Evolutionary conservation across 2,329 filamentous ascomycete species (phyloP).

Genomic region (Samsoniella hepiali): DNA sequence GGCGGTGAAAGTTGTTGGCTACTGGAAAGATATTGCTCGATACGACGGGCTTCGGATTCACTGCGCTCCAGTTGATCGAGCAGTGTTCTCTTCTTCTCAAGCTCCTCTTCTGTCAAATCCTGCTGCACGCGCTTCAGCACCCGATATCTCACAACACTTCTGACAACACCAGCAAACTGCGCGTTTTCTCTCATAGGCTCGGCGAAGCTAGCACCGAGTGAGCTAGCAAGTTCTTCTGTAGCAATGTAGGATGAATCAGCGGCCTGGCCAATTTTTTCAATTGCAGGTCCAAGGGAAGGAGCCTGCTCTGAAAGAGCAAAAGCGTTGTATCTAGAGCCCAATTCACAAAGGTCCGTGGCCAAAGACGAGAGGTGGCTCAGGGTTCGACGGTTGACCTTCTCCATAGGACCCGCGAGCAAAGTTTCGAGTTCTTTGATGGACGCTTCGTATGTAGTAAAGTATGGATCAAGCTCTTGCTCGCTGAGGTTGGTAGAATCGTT

Average conservation of each 20-base stretch:
- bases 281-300: conserved; percentile 81
- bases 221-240: conserved; percentile 83
- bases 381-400: conserved; percentile 90
- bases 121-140: conserved; percentile 94
- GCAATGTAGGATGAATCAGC: conserved; percentile 95
- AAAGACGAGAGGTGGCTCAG: conserved; percentile 80
- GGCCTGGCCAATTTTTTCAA: conserved; percentile 91
- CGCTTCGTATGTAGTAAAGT: conserved; percentile 89
- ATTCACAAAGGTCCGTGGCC: conserved; percentile 83
- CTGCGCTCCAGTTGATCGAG: conserved; percentile 90
- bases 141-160: conserved; percentile 81
- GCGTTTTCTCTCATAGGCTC: conserved; percentile 98
- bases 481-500: conserved; percentile 70
- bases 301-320: conserved; percentile 94
- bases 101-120: conserved; percentile 92
- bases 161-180: conserved; percentile 93
- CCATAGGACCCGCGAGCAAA: conserved; percentile 86
- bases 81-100: conserved; percentile 78
- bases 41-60: conserved; percentile 86
- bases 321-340: conserved; percentile 94
- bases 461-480: conserved; percentile 90
- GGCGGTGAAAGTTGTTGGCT: conserved; percentile 63
- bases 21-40: conserved; percentile 85
- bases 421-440: conserved; percentile 89
- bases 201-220: conserved; percentile 88